Percentiles rank a stretch among this genome's conserved stretches.
These are phyloP conservation scores for Salix brachista DNA, from an alignment of 345 rosid genomes.

Conservation along the genomic window DNA sequence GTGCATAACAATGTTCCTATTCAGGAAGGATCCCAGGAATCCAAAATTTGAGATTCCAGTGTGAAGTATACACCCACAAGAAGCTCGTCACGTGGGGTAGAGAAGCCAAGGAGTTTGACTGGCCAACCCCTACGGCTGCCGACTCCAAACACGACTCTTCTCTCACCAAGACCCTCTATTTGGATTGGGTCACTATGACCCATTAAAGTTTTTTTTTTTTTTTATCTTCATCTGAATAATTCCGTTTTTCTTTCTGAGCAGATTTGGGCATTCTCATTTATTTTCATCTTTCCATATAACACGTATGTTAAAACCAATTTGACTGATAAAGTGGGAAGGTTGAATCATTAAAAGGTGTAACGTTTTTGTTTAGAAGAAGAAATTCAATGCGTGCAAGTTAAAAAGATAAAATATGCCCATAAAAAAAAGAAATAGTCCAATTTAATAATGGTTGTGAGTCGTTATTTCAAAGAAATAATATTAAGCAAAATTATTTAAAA, in stretches of 20 bases:
- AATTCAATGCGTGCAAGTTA: background rate
- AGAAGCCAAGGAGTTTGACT: background rate
- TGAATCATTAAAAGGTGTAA: background rate
- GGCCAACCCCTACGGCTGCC: conserved; percentile 25
- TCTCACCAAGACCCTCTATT: background rate
- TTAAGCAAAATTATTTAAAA: no score
- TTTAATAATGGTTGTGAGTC: background rate
- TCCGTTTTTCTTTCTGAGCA: background rate
- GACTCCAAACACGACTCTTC: conserved; percentile 30
- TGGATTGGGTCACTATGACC: background rate
- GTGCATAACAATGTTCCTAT: background rate
- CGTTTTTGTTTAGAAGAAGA: background rate
- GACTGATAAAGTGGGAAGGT: background rate
- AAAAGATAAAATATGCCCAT: background rate
- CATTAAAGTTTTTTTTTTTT: background rate
- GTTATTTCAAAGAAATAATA: background rate
- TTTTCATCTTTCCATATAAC: background rate
- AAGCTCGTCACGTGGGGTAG: conserved; percentile 4
- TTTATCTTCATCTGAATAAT: background rate
- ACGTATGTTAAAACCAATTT: background rate
- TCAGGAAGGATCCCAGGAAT: background rate
- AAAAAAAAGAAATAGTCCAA: background rate
- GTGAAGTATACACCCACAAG: background rate
- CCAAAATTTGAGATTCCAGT: background rate
- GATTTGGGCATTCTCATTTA: background rate